phyloP scores from a whole-genome alignment of 2,329 filamentous ascomycete species.

The Moelleriella libera region DNA sequence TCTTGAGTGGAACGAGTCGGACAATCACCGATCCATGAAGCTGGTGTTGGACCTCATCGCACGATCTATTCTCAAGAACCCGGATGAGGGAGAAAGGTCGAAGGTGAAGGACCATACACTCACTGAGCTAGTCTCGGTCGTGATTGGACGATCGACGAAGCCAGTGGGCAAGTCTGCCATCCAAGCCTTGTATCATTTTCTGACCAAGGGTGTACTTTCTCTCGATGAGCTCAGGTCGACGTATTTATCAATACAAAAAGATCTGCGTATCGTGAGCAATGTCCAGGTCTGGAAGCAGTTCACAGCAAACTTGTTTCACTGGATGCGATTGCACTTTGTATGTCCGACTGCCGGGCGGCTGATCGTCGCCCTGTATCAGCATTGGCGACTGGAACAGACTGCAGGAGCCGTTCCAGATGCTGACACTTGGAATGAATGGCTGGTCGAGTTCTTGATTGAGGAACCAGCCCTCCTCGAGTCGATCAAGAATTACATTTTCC shows the following conservation, averaged over 20 bases:
- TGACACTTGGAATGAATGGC: constrained; percentile 40
- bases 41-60: constrained; percentile 45
- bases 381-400: constrained; percentile 20
- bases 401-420: constrained; percentile 16
- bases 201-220: constrained; percentile 44
- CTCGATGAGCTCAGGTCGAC: constrained; percentile 27
- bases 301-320: constrained; percentile 33
- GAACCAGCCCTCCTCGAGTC: constrained; percentile 42
- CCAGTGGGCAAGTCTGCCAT: constrained; percentile 57
- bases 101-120: constrained; percentile 31
- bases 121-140: constrained; percentile 39
- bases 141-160: constrained; percentile 45
- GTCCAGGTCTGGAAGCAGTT: constrained; percentile 34
- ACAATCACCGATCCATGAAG: constrained; percentile 49
- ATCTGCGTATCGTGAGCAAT: constrained; percentile 2
- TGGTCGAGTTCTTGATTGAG: constrained; percentile 32
- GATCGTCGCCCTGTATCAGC: constrained; percentile 40
- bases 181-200: constrained; percentile 50
- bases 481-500: constrained; percentile 50
- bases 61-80: constrained; percentile 35
- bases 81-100: constrained; percentile 20
- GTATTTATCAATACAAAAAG: constrained; percentile 25
- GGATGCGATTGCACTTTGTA: constrained; percentile 43
- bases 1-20: constrained; percentile 52
- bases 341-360: constrained; percentile 48